Conservation (phyloP, 768 basidiomycete species). For the Boletus tylopilopsis region DNA sequence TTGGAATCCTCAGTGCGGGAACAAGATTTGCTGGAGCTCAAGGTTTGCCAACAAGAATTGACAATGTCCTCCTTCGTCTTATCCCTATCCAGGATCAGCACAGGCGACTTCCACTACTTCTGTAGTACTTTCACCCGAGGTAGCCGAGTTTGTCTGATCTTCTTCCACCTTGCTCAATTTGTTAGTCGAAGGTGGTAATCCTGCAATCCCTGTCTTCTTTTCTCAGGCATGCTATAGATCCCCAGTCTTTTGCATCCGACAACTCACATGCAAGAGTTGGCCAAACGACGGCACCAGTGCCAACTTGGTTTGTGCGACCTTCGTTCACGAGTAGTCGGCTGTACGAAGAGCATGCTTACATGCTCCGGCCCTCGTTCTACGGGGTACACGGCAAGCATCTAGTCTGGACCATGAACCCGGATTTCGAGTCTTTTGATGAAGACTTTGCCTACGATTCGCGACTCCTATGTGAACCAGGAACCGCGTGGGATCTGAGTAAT, state of each 20-base stretch:
- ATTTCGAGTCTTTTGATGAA: conserved; percentile 25
- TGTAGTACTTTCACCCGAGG: conserved; percentile 60
- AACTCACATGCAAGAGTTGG: conserved; percentile 10
- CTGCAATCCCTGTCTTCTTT: conserved; percentile 70
- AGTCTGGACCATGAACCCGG: conserved; percentile 25
- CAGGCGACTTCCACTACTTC: conserved; percentile 59
- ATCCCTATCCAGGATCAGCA: conserved; percentile 19
- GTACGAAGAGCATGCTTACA: conserved; percentile 50
- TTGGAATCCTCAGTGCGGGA: conserved; percentile 71
- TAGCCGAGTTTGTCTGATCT: conserved; percentile 26
- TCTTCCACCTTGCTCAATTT: not conserved
- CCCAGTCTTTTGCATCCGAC: conserved; percentile 12
- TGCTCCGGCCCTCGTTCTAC: conserved; percentile 33
- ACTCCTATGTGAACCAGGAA: conserved; percentile 10
- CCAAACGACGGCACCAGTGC: conserved; percentile 25
- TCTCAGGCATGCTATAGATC: conserved; percentile 45
- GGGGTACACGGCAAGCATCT: conserved; percentile 17
- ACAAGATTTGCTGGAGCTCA: conserved; percentile 56
- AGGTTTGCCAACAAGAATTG: conserved; percentile 34
- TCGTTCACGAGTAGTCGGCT: conserved; percentile 53
- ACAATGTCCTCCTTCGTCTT: not conserved
- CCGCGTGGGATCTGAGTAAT: conserved; percentile 34
- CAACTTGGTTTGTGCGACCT: conserved; percentile 62
- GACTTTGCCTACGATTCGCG: conserved; percentile 29
- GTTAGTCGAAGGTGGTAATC: conserved; percentile 75